These are phyloP conservation scores for Pseudozyma pruni DNA, from an alignment of 1,284 basidiomycete genomes.

Conservation along the genomic window DNA sequence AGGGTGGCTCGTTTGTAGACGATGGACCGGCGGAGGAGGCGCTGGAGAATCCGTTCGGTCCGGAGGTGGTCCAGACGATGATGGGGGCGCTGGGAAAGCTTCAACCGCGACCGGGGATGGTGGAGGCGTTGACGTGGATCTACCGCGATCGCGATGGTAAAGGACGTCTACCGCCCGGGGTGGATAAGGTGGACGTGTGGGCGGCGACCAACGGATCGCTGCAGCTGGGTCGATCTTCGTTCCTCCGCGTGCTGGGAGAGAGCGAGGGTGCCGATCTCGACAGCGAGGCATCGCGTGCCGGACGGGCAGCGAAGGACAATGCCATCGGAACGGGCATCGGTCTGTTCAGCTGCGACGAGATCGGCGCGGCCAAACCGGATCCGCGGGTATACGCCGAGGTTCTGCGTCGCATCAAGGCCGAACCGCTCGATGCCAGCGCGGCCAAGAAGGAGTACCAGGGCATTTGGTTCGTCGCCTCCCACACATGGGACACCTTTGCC, in stretches of 20 bases:
- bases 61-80: constrained; percentile 38
- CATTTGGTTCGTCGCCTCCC: constrained; percentile 60
- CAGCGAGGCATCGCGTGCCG: constrained; percentile 26
- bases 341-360: constrained; percentile 59
- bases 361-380: constrained; percentile 57
- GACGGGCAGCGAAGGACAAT: constrained; percentile 12
- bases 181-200: constrained; percentile 50
- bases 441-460: constrained; percentile 41
- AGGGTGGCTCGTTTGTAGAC: constrained; percentile 35
- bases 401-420: constrained; percentile 23
- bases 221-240: constrained; percentile 35
- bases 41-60: constrained; percentile 36
- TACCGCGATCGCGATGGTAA: constrained; percentile 49
- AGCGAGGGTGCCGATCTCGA: constrained; percentile 43
- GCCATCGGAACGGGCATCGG: constrained; percentile 40
- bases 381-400: constrained; percentile 54
- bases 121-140: constrained; percentile 47
- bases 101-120: constrained; percentile 54
- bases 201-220: constrained; percentile 58
- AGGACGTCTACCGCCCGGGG: constrained; percentile 21
- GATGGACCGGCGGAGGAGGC: constrained; percentile 35
- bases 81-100: constrained; percentile 53
- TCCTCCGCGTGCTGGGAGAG: constrained; percentile 39
- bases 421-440: constrained; percentile 25
- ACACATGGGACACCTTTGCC: constrained; percentile 50